Evolutionary conservation across 345 rosid species (phyloP).

Genomic region (Sisymbrium irio): DNA sequence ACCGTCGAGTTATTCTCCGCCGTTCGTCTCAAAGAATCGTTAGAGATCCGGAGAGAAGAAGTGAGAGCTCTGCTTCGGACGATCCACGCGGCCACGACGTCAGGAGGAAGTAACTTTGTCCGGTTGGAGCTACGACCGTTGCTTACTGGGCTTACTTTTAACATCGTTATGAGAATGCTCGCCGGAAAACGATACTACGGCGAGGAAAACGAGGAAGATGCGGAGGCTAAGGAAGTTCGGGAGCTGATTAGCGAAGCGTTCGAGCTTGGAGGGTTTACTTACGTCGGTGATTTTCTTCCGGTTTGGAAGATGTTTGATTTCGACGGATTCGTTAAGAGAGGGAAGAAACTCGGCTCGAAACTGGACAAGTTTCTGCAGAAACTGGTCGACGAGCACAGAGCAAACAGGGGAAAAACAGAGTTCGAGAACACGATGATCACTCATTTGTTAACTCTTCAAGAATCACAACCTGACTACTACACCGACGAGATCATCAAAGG

Average conservation of each 20-base stretch:
- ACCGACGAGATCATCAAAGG: conserved; percentile 52
- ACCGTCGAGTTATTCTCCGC: conserved; percentile 37
- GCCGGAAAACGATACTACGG: conserved; percentile 45
- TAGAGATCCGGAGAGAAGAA: conserved; percentile 30
- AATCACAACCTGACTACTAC: conserved; percentile 43
- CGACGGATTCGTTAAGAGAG: conserved; percentile 30
- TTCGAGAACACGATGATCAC: conserved; percentile 39
- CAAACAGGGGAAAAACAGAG: not conserved
- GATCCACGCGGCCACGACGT: not conserved
- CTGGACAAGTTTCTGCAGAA: conserved; percentile 42
- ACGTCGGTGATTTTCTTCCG: conserved; percentile 45
- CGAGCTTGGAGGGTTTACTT: conserved; percentile 20
- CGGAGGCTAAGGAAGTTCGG: conserved; percentile 36
- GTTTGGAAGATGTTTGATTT: conserved; percentile 35
- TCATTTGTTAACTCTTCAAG: conserved; percentile 46
- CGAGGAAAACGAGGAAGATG: conserved; percentile 31
- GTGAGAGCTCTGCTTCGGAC: conserved; percentile 21
- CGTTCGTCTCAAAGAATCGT: conserved; percentile 26
- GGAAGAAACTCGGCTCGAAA: conserved; percentile 2
- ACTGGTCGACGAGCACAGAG: conserved; percentile 43
- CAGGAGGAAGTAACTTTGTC: not conserved
- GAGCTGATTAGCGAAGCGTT: conserved; percentile 33
- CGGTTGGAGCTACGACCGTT: conserved; percentile 2
- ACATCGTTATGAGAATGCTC: conserved; percentile 38
- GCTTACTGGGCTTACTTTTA: conserved; percentile 31